Evolutionary conservation across 2,329 filamentous ascomycete genomes (phyloP).

Genomic region (Leptographium flavum): DNA sequence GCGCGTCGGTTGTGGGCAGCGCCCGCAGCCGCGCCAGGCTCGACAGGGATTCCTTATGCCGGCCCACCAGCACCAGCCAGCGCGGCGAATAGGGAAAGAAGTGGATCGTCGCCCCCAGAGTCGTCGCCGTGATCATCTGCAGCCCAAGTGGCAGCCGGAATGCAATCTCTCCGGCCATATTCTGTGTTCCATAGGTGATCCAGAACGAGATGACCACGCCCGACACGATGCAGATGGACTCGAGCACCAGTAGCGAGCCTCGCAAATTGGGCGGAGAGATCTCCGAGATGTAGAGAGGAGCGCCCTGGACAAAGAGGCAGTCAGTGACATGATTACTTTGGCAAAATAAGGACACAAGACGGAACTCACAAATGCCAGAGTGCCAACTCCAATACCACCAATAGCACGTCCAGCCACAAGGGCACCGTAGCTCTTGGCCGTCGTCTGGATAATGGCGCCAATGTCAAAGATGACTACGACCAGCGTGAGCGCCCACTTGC

Average conservation of each 20-base stretch:
- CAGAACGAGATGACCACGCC: too few species aligned
- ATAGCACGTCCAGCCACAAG: slow-evolving; percentile 59
- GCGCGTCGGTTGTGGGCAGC: slow-evolving; percentile 1
- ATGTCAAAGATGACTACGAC: slow-evolving; percentile 53
- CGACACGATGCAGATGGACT: too few species aligned
- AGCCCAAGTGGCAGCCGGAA: slow-evolving; percentile 25
- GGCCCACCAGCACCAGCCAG: slow-evolving; percentile 29
- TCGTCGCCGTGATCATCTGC: slow-evolving; percentile 34
- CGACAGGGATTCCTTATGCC: slow-evolving; percentile 8
- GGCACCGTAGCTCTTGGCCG: slow-evolving; percentile 39
- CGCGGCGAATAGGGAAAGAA: slow-evolving; percentile 45
- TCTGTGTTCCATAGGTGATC: too few species aligned
- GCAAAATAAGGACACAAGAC: too few species aligned
- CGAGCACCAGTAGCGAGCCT: slow-evolving; percentile 25
- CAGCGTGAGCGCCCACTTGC: slow-evolving; percentile 56
- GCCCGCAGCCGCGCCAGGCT: slow-evolving; percentile 9
- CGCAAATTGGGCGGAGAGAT: slow-evolving; percentile 61
- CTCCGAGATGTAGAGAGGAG: slow-evolving; percentile 78
- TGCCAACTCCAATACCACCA: slow-evolving; percentile 23
- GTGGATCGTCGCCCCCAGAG: slow-evolving; percentile 33
- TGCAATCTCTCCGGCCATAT: too few species aligned
- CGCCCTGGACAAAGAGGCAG: too few species aligned
- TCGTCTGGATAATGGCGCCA: slow-evolving; percentile 55
- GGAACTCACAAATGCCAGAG: too few species aligned
- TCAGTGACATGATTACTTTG: too few species aligned